Percentiles rank a stretch among this genome's conserved stretches.
Evolutionary conservation across 805 yeast species (phyloP).

Genomic region (Candida suzukii): DNA sequence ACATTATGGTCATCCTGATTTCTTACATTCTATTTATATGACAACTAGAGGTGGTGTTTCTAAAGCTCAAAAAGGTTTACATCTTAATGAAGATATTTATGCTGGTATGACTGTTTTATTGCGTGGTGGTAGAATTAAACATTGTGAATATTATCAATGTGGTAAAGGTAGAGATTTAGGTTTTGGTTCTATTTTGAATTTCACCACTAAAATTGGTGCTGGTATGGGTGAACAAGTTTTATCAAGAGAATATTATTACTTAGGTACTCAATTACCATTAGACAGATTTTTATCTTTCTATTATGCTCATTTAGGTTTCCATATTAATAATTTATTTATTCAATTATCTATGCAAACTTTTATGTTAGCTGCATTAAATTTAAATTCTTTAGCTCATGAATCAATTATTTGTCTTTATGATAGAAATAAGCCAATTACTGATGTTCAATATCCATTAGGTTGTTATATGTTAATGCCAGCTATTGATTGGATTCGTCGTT

Average conservation of each 20-base stretch:
- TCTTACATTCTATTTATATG: constrained; percentile 69
- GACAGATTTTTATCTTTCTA: constrained; percentile 75
- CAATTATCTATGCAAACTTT: constrained; percentile 62
- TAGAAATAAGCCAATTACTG: constrained; percentile 52
- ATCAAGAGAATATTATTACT: constrained; percentile 73
- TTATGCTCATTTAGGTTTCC: constrained; percentile 86
- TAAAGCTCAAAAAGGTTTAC: constrained; percentile 77
- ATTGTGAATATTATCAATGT: constrained; percentile 78
- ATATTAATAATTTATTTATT: constrained; percentile 70
- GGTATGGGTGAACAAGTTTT: constrained; percentile 89
- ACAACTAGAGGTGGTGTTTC: constrained; percentile 84
- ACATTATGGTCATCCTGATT: constrained; percentile 86
- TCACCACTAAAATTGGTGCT: constrained; percentile 80
- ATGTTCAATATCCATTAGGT: constrained; percentile 57
- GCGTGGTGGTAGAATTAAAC: constrained; percentile 80
- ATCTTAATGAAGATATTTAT: constrained; percentile 78
- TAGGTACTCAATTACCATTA: constrained; percentile 69
- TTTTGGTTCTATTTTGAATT: constrained; percentile 73
- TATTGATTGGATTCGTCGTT: constrained; percentile 68
- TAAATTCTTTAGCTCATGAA: constrained; percentile 61
- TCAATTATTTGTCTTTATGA: constrained; percentile 57
- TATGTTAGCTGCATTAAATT: constrained; percentile 49
- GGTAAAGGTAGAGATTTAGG: constrained; percentile 87
- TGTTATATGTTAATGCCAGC: constrained; percentile 66
- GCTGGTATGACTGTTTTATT: constrained; percentile 78